Conservation (phyloP, 306 rosid genomes). For the Lupinus albus region DNA sequence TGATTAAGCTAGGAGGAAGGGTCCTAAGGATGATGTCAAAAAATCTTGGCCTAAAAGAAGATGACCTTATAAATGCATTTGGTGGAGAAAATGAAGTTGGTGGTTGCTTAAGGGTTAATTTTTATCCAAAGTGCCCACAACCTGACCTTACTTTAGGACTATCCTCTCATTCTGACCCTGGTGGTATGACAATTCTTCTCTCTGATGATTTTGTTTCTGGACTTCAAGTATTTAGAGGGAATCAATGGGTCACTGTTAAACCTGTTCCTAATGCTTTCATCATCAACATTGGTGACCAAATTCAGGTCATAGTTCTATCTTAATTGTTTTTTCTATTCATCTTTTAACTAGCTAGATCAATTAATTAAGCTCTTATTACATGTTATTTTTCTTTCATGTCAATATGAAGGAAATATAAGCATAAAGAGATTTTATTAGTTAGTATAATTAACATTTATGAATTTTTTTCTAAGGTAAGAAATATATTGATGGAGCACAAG, state of each 20-base stretch:
- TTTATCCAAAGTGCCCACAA: conserved; percentile 86
- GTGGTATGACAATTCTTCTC: conserved; percentile 87
- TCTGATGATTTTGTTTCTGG: conserved; percentile 85
- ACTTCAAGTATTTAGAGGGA: conserved; percentile 67
- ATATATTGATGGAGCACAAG: no score
- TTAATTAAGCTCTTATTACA: background rate
- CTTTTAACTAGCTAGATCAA: no score
- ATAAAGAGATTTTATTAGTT: no score
- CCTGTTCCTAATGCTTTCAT: conserved; percentile 76
- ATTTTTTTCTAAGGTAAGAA: no score
- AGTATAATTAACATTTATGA: no score
- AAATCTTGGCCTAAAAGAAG: conserved; percentile 68
- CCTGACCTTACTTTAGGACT: conserved; percentile 91
- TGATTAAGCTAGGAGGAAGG: conserved; percentile 66
- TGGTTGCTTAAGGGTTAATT: conserved; percentile 78
- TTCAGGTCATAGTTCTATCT: conserved; percentile 56
- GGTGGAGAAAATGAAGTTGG: conserved; percentile 76
- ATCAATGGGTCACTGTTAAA: conserved; percentile 72
- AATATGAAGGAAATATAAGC: no score
- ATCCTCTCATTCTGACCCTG: conserved; percentile 93
- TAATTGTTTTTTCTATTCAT: background rate
- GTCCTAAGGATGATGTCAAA: conserved; percentile 55
- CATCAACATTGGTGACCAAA: conserved; percentile 88
- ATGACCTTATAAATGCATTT: conserved; percentile 59
- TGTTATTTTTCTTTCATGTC: no score